A percentile compares a stretch with the other conserved stretches of the same genome.
Evolutionary conservation across 2,329 filamentous ascomycete species (phyloP).

Genomic region (Hypoxylon sp.): DNA sequence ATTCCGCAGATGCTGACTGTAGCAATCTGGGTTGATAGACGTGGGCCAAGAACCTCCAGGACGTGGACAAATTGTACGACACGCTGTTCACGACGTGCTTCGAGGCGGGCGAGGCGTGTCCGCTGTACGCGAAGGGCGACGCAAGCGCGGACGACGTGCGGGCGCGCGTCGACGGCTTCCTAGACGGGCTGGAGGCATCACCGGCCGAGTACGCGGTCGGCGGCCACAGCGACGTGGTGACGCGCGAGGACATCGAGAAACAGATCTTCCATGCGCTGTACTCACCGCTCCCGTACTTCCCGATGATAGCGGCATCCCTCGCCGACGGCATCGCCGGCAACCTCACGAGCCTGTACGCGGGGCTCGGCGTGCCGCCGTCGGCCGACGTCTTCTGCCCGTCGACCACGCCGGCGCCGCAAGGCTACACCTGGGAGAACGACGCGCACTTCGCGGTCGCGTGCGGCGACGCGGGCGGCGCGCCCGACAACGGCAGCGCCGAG

Average conservation of each 20-base stretch:
- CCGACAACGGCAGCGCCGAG: conserved; percentile 33
- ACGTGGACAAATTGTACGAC: conserved; percentile 47
- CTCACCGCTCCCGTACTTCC: conserved; percentile 37
- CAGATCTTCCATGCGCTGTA: conserved; percentile 46
- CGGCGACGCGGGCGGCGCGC: conserved; percentile 46
- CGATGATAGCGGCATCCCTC: conserved; percentile 20
- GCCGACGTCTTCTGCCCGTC: conserved; percentile 11
- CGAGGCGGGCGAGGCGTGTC: conserved; percentile 42
- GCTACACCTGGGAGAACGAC: conserved; percentile 23
- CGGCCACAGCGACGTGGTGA: conserved; percentile 42
- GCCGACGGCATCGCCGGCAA: conserved; percentile 44
- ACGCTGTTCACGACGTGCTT: conserved; percentile 50
- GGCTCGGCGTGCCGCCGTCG: conserved; percentile 6
- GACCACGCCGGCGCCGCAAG: not conserved
- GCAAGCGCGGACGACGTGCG: conserved; percentile 41
- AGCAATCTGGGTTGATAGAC: too few relatives aligned
- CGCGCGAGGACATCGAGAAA: conserved; percentile 43
- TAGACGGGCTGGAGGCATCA: conserved; percentile 40
- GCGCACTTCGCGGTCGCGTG: conserved; percentile 38
- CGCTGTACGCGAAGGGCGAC: conserved; percentile 43
- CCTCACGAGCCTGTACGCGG: conserved; percentile 31
- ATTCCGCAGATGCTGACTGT: too few relatives aligned
- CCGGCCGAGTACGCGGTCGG: conserved; percentile 40
- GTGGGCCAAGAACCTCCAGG: conserved; percentile 50
- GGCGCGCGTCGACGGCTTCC: conserved; percentile 45